phyloP scores from a whole-genome alignment of 1,139 yeast species.

The Magnusiomyces paraingens region DNA sequence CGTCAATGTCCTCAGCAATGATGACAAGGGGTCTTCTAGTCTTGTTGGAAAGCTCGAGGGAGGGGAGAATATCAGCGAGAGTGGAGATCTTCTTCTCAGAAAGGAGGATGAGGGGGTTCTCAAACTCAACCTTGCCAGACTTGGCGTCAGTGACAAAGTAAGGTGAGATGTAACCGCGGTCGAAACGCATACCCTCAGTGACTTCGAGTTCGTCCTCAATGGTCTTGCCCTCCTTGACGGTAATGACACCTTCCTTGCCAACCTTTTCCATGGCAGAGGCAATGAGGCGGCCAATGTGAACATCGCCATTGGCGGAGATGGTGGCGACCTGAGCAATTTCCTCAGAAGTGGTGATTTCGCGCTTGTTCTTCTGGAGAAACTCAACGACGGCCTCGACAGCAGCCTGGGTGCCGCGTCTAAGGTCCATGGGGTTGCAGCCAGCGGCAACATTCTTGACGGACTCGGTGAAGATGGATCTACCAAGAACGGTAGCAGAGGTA shows the following conservation, averaged over 20 bases:
- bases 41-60: conserved; percentile 91
- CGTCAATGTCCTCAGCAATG: conserved; percentile 95
- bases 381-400: conserved; percentile 96
- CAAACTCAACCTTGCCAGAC: conserved; percentile 95
- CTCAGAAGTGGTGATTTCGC: conserved; percentile 93
- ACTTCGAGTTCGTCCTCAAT: conserved; percentile 95
- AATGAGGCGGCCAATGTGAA: conserved; percentile 86
- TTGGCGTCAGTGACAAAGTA: conserved; percentile 96
- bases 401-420: conserved; percentile 97
- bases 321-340: conserved; percentile 99
- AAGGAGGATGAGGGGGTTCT: conserved; percentile 82
- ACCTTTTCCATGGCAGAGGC: conserved; percentile 99
- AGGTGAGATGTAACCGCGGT: conserved; percentile 97
- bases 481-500: conserved; percentile 94
- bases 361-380: conserved; percentile 83
- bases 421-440: conserved; percentile 99
- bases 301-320: conserved; percentile 95
- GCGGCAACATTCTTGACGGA: conserved; percentile 98
- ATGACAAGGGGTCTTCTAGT: conserved; percentile 91
- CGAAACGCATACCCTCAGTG: conserved; percentile 99
- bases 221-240: conserved; percentile 96
- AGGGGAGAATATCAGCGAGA: conserved; percentile 88
- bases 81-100: conserved; percentile 94
- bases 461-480: conserved; percentile 95
- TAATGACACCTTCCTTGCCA: conserved; percentile 98